phyloP scores from a whole-genome alignment of 225 moss, liverwort and hornwort species.

The Pseudoscleropodium purum region DNA sequence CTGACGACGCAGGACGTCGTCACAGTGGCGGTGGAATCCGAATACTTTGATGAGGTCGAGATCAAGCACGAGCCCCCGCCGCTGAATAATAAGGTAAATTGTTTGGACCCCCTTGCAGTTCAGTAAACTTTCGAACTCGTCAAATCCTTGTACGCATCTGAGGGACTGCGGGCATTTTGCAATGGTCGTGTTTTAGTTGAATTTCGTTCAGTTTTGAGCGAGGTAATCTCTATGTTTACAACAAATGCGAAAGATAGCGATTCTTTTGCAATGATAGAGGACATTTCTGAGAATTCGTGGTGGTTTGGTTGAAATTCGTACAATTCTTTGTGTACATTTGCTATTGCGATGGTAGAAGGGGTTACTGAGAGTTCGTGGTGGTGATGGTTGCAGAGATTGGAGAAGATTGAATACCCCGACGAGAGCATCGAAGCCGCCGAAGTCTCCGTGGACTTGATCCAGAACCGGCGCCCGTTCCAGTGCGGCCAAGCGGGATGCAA shows the following conservation, averaged over 20 bases:
- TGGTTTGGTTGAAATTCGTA: neutral
- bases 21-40: neutral
- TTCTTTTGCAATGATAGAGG: neutral
- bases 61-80: constrained; percentile 27
- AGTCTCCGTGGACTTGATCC: constrained; percentile 57
- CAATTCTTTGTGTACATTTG: neutral
- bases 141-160: neutral
- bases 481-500: constrained; percentile 51
- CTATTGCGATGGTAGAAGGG: neutral
- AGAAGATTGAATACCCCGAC: constrained; percentile 13
- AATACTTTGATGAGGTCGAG: neutral
- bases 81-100: constrained; percentile 24
- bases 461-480: constrained; percentile 62
- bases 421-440: constrained; percentile 36
- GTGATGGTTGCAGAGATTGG: constrained; percentile 15
- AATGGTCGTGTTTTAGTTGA: neutral
- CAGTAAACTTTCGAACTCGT: neutral
- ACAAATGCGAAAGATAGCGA: neutral
- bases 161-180: neutral
- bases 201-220: neutral
- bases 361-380: neutral
- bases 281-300: neutral
- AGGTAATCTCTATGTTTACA: neutral
- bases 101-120: neutral
- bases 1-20: neutral